These are phyloP conservation scores for Aspergillaceae sp. DNA, from an alignment of 2,329 filamentous ascomycete genomes.

Conservation along the genomic window DNA sequence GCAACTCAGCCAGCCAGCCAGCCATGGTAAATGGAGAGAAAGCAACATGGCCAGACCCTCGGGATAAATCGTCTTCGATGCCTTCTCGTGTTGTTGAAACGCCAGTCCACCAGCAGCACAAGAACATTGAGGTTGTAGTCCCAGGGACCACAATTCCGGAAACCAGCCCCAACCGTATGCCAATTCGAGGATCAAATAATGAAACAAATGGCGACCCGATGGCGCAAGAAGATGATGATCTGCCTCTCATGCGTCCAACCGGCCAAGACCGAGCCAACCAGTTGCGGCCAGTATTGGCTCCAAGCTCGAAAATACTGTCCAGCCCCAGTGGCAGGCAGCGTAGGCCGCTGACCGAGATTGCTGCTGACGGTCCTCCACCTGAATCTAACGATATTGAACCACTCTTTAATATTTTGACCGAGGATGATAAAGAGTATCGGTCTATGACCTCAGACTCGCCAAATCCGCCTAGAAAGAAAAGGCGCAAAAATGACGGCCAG, in stretches of 20 bases:
- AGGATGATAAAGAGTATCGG: conserved; percentile 34
- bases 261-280: conserved; percentile 12
- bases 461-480: conserved; percentile 28
- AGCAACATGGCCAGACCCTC: conserved; percentile 4
- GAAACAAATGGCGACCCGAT: conserved; percentile 16
- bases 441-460: conserved; percentile 25
- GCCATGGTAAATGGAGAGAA: conserved; percentile 3
- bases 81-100: conserved; percentile 34
- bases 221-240: conserved; percentile 30
- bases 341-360: conserved; percentile 34
- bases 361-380: conserved; percentile 34
- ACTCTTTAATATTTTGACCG: conserved; percentile 26
- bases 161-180: conserved; percentile 26
- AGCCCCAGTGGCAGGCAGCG: conserved; percentile 32
- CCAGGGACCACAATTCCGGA: conserved; percentile 30
- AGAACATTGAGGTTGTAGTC: conserved; percentile 16
- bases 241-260: conserved; percentile 23
- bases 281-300: conserved; percentile 7
- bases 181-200: conserved; percentile 14
- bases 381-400: conserved; percentile 21
- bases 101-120: conserved; percentile 22
- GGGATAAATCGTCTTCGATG: conserved; percentile 29
- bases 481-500: conserved; percentile 27
- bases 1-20: conserved; percentile 7
- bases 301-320: conserved; percentile 24